Base-by-base conservation (phyloP, 495 filamentous ascomycete genomes). In the Xylaria telfairii region DNA sequence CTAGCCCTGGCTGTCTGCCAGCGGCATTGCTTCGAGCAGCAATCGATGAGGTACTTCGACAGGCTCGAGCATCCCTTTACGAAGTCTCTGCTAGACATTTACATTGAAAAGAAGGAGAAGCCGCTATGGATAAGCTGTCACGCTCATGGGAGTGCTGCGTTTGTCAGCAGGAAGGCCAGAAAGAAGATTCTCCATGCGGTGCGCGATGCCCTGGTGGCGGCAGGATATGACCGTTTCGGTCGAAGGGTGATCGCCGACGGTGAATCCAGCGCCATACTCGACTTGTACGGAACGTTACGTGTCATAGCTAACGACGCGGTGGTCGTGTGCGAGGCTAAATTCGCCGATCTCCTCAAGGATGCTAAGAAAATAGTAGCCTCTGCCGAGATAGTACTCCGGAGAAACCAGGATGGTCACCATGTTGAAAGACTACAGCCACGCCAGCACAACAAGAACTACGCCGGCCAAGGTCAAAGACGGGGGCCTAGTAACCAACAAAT, bases 211-310 rank as follows among this genome's bases (percentile, higher is more conserved):
- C 79, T 94, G 71, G 83, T 78, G 68, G 83, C 77, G 41, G 82
- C 78, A 60, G 90, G 90, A 1, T 90, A 85, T 71, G 86, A 88
- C 74, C 62, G 72, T n/a, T 71, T 85, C 28, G 91, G 91, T 24
- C 83, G 72, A 46, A 76, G 70, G 30, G 30, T 74, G 34, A 44
- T 62, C 26, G 53, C 19, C 28, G 73, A 67, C 26, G 70, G 73
- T 2, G 61, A 54, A n/a, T 56, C 65, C 13, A 73, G 62, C 46
- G 34, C 39, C 3, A 62, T 74, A 59, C 57, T 41, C 17, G 71
- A 75, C 1, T 47, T 82, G 12, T 67, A 75, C 47, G 81, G 81
- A 32, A 79, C 80, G 34, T 46, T 81, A 37, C 71, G 37, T 32
- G 21, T 81, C n/a, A 67, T 41, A 1, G 24, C 19, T 34, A 0